Evolutionary conservation across 768 basidiomycete species (phyloP).

Genomic region (Ramaria sp.): DNA sequence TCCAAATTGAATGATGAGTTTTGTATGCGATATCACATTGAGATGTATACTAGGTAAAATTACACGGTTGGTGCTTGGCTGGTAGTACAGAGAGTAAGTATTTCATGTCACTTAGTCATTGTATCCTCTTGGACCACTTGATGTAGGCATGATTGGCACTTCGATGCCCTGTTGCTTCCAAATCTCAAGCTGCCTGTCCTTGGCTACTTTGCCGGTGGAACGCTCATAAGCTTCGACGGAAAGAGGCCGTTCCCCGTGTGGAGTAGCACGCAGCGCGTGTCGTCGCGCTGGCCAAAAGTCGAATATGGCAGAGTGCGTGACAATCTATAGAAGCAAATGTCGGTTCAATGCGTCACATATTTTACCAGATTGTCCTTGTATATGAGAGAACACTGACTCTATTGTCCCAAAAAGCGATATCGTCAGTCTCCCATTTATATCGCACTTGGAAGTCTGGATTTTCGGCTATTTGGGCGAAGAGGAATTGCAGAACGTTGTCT

Average conservation of each 20-base stretch:
- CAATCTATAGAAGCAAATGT: slow-evolving; percentile 31
- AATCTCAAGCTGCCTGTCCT: slow-evolving; percentile 62
- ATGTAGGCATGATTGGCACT: slow-evolving; percentile 14
- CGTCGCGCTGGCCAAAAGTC: slow-evolving; percentile 73
- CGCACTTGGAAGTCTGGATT: slow-evolving; percentile 69
- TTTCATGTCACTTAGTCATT: background rate
- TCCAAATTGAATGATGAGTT: too few species aligned
- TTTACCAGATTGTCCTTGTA: background rate
- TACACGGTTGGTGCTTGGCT: too few species aligned
- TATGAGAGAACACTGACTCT: slow-evolving; percentile 34
- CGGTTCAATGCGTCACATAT: background rate
- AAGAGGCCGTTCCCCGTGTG: slow-evolving; percentile 69
- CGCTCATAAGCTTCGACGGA: slow-evolving; percentile 64
- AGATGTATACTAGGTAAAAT: too few species aligned
- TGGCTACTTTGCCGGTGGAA: slow-evolving; percentile 53
- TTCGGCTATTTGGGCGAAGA: slow-evolving; percentile 60
- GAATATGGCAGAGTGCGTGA: slow-evolving; percentile 71
- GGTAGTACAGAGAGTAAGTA: background rate
- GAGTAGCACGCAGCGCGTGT: slow-evolving; percentile 73
- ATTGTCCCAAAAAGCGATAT: slow-evolving; percentile 84
- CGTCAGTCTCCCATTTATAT: slow-evolving; percentile 68
- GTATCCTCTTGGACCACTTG: slow-evolving; percentile 4
- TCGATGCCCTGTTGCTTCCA: slow-evolving; percentile 58
- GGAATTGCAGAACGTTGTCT: slow-evolving; percentile 58
- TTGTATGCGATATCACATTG: too few species aligned